A percentile compares a stretch with the other conserved stretches of the same genome.
Evolutionary conservation across 345 rosid species (phyloP).

Genomic region (Chamaenerion angustifolium): DNA sequence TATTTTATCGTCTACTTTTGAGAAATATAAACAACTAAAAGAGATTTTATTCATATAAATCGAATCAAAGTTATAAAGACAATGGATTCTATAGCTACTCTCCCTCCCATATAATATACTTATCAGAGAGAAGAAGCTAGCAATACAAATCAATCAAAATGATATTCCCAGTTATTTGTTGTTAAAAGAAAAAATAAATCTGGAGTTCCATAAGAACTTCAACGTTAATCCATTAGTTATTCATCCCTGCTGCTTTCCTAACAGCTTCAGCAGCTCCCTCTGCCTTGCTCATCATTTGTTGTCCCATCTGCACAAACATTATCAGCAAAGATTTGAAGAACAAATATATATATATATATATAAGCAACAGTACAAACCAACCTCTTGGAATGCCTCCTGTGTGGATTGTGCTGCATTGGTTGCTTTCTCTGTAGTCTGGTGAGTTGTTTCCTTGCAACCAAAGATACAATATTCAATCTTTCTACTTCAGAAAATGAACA

Average conservation of each 20-base stretch:
- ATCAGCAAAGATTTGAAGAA: too few relatives aligned
- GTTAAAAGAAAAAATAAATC: background rate
- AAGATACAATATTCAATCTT: background rate
- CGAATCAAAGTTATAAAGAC: too few relatives aligned
- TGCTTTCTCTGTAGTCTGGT: constrained; percentile 42
- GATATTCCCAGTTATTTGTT: background rate
- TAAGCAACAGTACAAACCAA: too few relatives aligned
- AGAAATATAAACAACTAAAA: too few relatives aligned
- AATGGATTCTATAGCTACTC: too few relatives aligned
- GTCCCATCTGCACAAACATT: constrained; percentile 29
- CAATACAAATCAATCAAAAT: too few relatives aligned
- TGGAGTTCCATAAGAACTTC: background rate
- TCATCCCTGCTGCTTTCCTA: constrained; percentile 42
- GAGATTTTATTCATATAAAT: too few relatives aligned
- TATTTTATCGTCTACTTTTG: too few relatives aligned
- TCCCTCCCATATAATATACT: too few relatives aligned
- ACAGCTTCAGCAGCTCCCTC: constrained; percentile 51
- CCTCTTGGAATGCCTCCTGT: constrained; percentile 46
- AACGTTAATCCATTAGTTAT: constrained; percentile 33
- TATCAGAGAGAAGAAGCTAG: too few relatives aligned
- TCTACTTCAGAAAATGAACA: too few relatives aligned
- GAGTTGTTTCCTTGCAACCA: constrained; percentile 37
- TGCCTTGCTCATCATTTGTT: constrained; percentile 42
- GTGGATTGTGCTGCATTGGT: constrained; percentile 50
- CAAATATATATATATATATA: too few relatives aligned